Base-by-base conservation (phyloP, 2,329 filamentous ascomycete species). In the Hymenotorrendiella dingleyae region DNA sequence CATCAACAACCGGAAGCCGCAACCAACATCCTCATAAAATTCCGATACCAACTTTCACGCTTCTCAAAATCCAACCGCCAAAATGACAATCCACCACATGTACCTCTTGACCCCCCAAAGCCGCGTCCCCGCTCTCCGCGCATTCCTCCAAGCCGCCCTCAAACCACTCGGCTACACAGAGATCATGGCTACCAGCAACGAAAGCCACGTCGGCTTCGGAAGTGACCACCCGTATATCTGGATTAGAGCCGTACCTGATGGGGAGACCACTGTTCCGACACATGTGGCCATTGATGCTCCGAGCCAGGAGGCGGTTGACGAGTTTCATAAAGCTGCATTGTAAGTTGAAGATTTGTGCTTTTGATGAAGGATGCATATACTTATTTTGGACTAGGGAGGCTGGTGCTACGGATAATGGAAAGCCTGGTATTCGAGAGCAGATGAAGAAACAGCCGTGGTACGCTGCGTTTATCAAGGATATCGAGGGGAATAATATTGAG, bases 31-130 rank as follows among this genome's bases (percentile, higher is more conserved):
- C n/a, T n/a, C n/a, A n/a, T n/a, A n/a, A n/a, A n/a, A n/a, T n/a
- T n/a, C n/a, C n/a, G n/a, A n/a, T n/a, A n/a, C n/a, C n/a, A n/a
- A n/a, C n/a, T n/a, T n/a, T n/a, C n/a, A n/a, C n/a, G n/a, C n/a
- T n/a, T n/a, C n/a, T n/a, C n/a, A n/a, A n/a, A n/a, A n/a, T n/a
- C n/a, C n/a, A n/a, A n/a, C n/a, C n/a, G n/a, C 12, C 20, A 40
- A 52, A 57, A 48, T 49, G 53, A 54, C 47, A 22, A 49, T 54
- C 26, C 48, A 52, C 30, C 49, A 52, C 38, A 4, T 50, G 29
- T 50, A 43, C 37, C 40, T 49, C 26, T 30, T 46, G n/a, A 42
- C 46, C 24, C 39, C 44, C 6, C 37, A 33, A 4, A 22, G 38
- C 5, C 46, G 41, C 16, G 21, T 47, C 6, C 32, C 44, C 11